phyloP scores from a whole-genome alignment of 805 yeast genomes.

The Candida gorgasii region DNA sequence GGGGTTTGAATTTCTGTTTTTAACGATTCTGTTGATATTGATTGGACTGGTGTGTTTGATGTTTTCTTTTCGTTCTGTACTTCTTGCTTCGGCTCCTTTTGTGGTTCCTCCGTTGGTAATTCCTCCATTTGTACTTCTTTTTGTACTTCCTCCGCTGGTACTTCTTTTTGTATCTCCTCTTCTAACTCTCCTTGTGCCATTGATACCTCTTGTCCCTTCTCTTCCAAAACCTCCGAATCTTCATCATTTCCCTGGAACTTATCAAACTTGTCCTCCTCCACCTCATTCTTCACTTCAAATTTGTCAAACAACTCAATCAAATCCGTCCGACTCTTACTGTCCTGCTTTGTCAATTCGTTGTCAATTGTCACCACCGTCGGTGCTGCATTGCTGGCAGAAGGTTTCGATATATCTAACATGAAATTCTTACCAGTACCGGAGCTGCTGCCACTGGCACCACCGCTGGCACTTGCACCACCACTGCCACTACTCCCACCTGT shows the following conservation, averaged over 20 bases:
- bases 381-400: constrained; percentile 19
- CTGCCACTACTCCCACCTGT: too few species aligned
- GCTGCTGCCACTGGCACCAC: too few species aligned
- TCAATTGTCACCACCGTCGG: constrained; percentile 24
- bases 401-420: too few species aligned
- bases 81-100: neutral
- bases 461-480: too few species aligned
- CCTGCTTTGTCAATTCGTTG: constrained; percentile 10
- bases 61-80: neutral
- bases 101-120: too few species aligned
- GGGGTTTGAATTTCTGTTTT: too few species aligned
- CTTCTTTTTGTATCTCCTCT: neutral
- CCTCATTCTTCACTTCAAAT: constrained; percentile 26
- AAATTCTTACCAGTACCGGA: too few species aligned
- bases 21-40: neutral
- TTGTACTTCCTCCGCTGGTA: neutral
- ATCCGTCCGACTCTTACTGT: constrained; percentile 16
- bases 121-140: neutral
- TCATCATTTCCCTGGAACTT: constrained; percentile 10
- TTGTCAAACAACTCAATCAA: constrained; percentile 37
- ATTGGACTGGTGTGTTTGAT: neutral
- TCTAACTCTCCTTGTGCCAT: neutral
- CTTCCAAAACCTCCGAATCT: constrained; percentile 9
- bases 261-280: constrained; percentile 16
- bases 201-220: constrained; percentile 3